Conservation (phyloP, 2,329 filamentous ascomycete species). For the Dactylellina drechsleri region DNA sequence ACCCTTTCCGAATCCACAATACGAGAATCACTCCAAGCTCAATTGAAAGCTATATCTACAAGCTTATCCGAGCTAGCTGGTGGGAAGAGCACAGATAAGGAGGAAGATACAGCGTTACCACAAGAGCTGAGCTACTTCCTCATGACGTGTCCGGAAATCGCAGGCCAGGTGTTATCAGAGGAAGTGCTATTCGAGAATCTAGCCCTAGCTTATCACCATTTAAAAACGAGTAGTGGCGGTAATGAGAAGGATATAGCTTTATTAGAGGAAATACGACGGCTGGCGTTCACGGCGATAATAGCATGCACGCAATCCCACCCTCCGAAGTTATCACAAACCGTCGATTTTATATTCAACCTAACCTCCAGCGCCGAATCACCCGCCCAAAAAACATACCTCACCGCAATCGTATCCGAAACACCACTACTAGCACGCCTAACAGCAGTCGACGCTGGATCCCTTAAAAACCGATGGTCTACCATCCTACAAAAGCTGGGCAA, state of each 20-base stretch:
- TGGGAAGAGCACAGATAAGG: neutral
- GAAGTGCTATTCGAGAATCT: slow-evolving; percentile 28
- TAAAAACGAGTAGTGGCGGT: neutral
- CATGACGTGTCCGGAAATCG: slow-evolving; percentile 34
- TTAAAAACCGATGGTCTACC: slow-evolving; percentile 41
- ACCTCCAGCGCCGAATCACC: slow-evolving; percentile 6
- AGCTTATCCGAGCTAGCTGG: slow-evolving; percentile 4
- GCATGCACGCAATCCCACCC: slow-evolving; percentile 17
- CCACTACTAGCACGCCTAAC: slow-evolving; percentile 23
- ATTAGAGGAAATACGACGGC: slow-evolving; percentile 32
- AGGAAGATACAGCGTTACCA: neutral
- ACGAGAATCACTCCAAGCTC: slow-evolving; percentile 1
- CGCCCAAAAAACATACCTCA: slow-evolving; percentile 13
- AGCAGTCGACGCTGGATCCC: slow-evolving; percentile 9
- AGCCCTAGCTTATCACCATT: slow-evolving; percentile 5
- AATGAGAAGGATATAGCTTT: neutral
- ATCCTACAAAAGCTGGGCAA: slow-evolving; percentile 27
- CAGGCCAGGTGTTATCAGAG: slow-evolving; percentile 22
- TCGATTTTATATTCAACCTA: slow-evolving; percentile 46
- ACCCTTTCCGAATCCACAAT: neutral
- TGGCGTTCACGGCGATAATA: slow-evolving; percentile 33
- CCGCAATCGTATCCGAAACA: slow-evolving; percentile 28
- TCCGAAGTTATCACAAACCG: slow-evolving; percentile 20
- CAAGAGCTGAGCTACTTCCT: slow-evolving; percentile 43
- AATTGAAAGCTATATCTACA: slow-evolving; percentile 4